These are phyloP conservation scores for Phytophthora fragariae DNA, from an alignment of 352 stramenopile genomes.

Conservation along the genomic window DNA sequence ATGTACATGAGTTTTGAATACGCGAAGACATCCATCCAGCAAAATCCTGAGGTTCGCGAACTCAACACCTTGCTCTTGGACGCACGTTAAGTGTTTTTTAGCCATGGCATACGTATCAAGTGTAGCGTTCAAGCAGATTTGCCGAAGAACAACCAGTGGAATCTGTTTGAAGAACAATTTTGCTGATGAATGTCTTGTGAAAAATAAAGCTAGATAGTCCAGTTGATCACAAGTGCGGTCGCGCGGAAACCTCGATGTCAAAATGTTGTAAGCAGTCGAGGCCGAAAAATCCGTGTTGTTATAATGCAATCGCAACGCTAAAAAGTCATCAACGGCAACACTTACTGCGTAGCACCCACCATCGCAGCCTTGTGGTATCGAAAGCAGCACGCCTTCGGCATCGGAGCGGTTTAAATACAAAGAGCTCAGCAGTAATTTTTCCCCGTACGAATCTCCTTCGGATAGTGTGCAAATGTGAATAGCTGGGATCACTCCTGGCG, in stretches of 20 bases:
- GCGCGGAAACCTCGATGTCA: conserved; percentile 40
- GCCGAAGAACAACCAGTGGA: conserved; percentile 35
- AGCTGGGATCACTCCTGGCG: background rate
- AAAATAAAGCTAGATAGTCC: conserved; percentile 38
- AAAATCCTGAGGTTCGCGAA: conserved; percentile 46
- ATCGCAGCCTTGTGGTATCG: conserved; percentile 31
- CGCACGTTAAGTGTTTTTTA: conserved; percentile 37
- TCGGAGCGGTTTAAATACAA: background rate
- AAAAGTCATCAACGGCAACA: conserved; percentile 44
- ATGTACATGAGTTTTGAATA: conserved; percentile 42
- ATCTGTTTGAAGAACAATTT: conserved; percentile 56
- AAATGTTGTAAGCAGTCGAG: conserved; percentile 28
- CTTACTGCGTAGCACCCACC: conserved; percentile 30
- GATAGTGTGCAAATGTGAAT: conserved; percentile 50
- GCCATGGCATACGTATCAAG: conserved; percentile 40
- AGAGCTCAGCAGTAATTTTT: conserved; percentile 25
- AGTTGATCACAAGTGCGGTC: conserved; percentile 60
- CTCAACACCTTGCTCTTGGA: conserved; percentile 47
- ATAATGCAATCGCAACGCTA: conserved; percentile 24
- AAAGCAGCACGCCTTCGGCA: conserved; percentile 42
- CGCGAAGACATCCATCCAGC: conserved; percentile 52
- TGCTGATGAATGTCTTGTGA: conserved; percentile 37
- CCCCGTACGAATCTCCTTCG: conserved; percentile 48
- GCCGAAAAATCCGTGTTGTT: conserved; percentile 41
- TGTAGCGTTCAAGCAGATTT: conserved; percentile 41